Conservation (phyloP, 805 yeast genomes). For the Cyberlindnera japonica region DNA sequence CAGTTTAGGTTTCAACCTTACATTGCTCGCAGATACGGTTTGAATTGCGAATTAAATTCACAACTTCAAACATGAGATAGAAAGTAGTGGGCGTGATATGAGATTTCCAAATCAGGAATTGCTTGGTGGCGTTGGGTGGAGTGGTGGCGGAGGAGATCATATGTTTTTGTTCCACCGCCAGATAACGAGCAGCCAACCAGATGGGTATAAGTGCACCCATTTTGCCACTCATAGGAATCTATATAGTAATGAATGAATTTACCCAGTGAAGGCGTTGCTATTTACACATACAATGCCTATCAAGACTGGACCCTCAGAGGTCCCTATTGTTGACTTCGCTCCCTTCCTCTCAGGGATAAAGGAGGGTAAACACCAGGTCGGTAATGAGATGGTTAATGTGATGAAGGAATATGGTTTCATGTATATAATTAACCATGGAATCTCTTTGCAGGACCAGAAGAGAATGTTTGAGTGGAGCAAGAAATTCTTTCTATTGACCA, state of each 20-base stretch:
- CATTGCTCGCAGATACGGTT: not conserved
- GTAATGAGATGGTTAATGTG: slow-evolving; percentile 25
- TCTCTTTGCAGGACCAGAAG: slow-evolving; percentile 14
- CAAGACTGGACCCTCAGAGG: not conserved
- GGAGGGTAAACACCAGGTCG: slow-evolving; percentile 24
- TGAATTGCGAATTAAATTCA: too few relatives aligned
- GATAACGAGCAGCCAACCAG: too few relatives aligned
- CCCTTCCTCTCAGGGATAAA: slow-evolving; percentile 26
- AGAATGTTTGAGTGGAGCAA: slow-evolving; percentile 25
- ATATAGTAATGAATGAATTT: too few relatives aligned
- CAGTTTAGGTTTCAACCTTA: not conserved
- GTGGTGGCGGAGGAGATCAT: too few relatives aligned
- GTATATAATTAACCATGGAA: slow-evolving; percentile 27
- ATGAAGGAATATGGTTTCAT: slow-evolving; percentile 27
- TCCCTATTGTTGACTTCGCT: slow-evolving; percentile 30
- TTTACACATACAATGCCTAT: not conserved
- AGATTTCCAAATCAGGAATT: too few relatives aligned
- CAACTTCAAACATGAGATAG: too few relatives aligned
- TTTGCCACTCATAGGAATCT: too few relatives aligned
- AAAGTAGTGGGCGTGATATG: too few relatives aligned
- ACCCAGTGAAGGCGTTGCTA: not conserved
- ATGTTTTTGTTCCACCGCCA: too few relatives aligned
- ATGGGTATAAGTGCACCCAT: too few relatives aligned
- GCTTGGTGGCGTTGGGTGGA: too few relatives aligned
- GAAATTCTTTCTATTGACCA: slow-evolving; percentile 17